These are phyloP conservation scores for Fagus crenata DNA, from an alignment of 306 rosid genomes.

Conservation along the genomic window DNA sequence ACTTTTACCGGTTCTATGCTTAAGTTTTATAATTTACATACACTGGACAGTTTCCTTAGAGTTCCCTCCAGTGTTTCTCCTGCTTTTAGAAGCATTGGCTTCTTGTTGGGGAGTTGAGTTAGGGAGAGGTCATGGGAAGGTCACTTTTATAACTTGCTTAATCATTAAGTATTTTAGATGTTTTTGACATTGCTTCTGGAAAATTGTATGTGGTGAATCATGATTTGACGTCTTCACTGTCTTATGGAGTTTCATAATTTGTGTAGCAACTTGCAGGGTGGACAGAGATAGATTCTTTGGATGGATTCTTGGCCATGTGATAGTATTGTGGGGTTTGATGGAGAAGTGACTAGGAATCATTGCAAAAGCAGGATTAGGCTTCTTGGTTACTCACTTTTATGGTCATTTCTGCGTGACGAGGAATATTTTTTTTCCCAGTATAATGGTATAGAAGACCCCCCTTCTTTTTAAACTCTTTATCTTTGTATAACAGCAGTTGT, in stretches of 20 bases:
- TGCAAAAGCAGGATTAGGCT: conserved; percentile 23
- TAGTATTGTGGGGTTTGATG: conserved; percentile 15
- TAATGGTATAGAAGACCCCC: conserved; percentile 24
- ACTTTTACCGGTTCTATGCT: neutral
- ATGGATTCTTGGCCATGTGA: conserved; percentile 23
- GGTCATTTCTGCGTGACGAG: conserved; percentile 24
- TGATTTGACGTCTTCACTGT: conserved; percentile 8
- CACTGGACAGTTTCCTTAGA: conserved; percentile 7
- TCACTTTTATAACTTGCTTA: neutral
- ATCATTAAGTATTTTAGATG: neutral
- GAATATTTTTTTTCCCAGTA: conserved; percentile 22
- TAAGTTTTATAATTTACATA: conserved; percentile 7
- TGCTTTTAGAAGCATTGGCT: neutral
- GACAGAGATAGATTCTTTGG: conserved; percentile 19
- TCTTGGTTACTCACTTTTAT: conserved; percentile 20
- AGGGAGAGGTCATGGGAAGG: neutral
- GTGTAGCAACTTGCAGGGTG: conserved; percentile 34
- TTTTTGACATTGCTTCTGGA: neutral
- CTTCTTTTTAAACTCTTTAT: conserved; percentile 26
- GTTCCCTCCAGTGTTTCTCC: conserved; percentile 9
- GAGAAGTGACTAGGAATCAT: conserved; percentile 7
- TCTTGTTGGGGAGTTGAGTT: conserved; percentile 24
- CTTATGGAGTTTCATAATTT: conserved; percentile 22
- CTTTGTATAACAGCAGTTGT: conserved; percentile 33
- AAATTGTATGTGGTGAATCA: neutral